Evolutionary conservation across 345 rosid species (phyloP).

Genomic region (Lepidium didymum): DNA sequence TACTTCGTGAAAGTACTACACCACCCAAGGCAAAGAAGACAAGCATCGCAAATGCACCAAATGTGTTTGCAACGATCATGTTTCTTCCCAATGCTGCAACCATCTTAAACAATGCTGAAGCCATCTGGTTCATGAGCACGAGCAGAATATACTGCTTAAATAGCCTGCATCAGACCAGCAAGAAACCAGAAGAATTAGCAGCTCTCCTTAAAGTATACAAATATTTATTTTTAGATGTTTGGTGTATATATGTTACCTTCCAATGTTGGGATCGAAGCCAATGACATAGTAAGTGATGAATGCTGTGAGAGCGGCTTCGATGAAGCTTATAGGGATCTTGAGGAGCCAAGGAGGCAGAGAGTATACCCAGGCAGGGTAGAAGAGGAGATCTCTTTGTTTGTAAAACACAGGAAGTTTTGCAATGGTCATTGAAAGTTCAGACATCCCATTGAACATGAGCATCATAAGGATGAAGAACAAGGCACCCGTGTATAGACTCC

Average conservation of each 20-base stretch:
- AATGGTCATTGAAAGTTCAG: conserved; percentile 73
- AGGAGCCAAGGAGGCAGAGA: conserved; percentile 78
- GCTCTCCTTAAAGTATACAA: neutral
- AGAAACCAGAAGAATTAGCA: conserved; percentile 5
- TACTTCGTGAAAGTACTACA: conserved; percentile 52
- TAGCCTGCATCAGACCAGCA: conserved; percentile 35
- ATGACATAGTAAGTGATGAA: conserved; percentile 59
- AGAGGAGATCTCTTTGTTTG: conserved; percentile 70
- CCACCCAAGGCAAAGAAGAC: conserved; percentile 54
- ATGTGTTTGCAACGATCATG: conserved; percentile 51
- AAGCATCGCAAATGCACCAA: conserved; percentile 54
- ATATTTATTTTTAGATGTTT: neutral
- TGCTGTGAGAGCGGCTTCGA: conserved; percentile 62
- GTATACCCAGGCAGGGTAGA: conserved; percentile 80
- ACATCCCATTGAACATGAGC: conserved; percentile 61
- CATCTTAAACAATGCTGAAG: conserved; percentile 53
- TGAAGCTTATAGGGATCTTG: conserved; percentile 56
- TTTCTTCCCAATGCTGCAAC: conserved; percentile 54
- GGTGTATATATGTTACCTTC: conserved; percentile 41
- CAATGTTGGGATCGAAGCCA: conserved; percentile 64
- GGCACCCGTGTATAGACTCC: conserved; percentile 53
- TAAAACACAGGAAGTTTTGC: conserved; percentile 78
- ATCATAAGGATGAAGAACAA: conserved; percentile 45
- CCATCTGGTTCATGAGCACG: conserved; percentile 45
- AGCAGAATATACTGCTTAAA: conserved; percentile 60